Conservation (phyloP, 2,329 filamentous ascomycete species). For the Cercospora janseana region DNA sequence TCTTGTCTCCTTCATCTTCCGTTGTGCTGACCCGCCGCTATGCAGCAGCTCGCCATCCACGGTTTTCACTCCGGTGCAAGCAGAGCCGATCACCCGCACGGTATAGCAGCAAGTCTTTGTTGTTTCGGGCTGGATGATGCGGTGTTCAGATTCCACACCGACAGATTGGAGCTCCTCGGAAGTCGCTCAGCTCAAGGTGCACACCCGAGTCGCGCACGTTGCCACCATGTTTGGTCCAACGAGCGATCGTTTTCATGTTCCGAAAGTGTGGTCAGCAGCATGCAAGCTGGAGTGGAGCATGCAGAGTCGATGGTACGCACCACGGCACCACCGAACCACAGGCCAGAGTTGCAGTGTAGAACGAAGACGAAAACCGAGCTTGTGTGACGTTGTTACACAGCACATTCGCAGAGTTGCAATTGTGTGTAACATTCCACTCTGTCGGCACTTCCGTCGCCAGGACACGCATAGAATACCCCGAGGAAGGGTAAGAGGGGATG, state of each 20-base stretch:
- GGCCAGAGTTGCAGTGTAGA: conserved; percentile 18
- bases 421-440: conserved; percentile 31
- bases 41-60: conserved; percentile 5
- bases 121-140: conserved; percentile 16
- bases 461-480: conserved; percentile 29
- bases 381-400: conserved; percentile 27
- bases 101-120: conserved; percentile 15
- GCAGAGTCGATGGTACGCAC: conserved; percentile 18
- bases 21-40: conserved; percentile 14
- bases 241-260: conserved; percentile 8
- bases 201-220: conserved; percentile 8
- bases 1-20: conserved; percentile 11
- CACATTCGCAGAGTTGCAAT: conserved; percentile 32
- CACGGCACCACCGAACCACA: conserved; percentile 19
- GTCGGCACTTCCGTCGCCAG: conserved; percentile 29
- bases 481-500: conserved; percentile 20
- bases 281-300: conserved; percentile 19
- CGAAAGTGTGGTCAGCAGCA: conserved; percentile 22
- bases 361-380: conserved; percentile 25
- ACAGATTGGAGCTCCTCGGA: conserved; percentile 13
- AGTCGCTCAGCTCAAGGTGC: conserved; percentile 7
- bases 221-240: neutral
- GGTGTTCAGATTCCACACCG: conserved; percentile 3
- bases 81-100: conserved; percentile 8
- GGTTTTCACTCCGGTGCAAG: conserved; percentile 3